Evolutionary conservation across 1,284 basidiomycete species (phyloP).

Genomic region (Thecaphora thlaspeos): DNA sequence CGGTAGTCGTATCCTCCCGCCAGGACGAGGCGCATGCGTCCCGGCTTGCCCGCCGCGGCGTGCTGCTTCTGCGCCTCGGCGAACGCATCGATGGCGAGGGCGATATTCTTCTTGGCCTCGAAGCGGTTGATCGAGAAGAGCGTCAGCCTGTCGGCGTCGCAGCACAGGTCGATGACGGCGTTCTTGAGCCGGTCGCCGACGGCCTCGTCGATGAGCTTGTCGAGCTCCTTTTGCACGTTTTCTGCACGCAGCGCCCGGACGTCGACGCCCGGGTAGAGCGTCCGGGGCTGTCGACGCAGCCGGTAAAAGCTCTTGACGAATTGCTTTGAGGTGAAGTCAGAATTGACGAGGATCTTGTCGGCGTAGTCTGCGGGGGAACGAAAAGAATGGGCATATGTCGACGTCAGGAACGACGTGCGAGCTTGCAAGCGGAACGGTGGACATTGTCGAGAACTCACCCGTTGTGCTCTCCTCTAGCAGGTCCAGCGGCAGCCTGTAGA

Average conservation of each 20-base stretch:
- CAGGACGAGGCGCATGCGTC: conserved; percentile 31
- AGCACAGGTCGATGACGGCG: conserved; percentile 15
- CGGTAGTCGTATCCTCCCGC: conserved; percentile 75
- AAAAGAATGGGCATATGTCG: not conserved
- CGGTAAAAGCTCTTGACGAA: conserved; percentile 76
- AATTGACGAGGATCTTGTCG: conserved; percentile 88
- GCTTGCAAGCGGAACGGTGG: not conserved
- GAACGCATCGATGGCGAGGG: conserved; percentile 78
- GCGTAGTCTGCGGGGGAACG: conserved; percentile 67
- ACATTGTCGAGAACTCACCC: too few species aligned
- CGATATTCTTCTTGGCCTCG: conserved; percentile 89
- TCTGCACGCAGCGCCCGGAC: conserved; percentile 15
- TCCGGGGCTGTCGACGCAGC: conserved; percentile 67
- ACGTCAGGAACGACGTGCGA: too few species aligned
- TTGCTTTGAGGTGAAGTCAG: conserved; percentile 70
- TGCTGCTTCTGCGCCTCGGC: conserved; percentile 58
- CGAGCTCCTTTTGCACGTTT: conserved; percentile 22
- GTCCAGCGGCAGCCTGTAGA: conserved; percentile 85
- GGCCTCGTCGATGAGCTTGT: conserved; percentile 61
- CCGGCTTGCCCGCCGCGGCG: conserved; percentile 11
- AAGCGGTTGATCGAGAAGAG: conserved; percentile 91
- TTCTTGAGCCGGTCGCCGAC: conserved; percentile 15
- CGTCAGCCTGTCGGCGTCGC: conserved; percentile 63
- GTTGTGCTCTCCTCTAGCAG: conserved; percentile 86
- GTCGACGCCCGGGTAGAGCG: conserved; percentile 85